Percentiles rank a stretch among this genome's conserved stretches.
phyloP scores from a whole-genome alignment of 352 stramenopile genomes.

The Pythium biforme region DNA sequence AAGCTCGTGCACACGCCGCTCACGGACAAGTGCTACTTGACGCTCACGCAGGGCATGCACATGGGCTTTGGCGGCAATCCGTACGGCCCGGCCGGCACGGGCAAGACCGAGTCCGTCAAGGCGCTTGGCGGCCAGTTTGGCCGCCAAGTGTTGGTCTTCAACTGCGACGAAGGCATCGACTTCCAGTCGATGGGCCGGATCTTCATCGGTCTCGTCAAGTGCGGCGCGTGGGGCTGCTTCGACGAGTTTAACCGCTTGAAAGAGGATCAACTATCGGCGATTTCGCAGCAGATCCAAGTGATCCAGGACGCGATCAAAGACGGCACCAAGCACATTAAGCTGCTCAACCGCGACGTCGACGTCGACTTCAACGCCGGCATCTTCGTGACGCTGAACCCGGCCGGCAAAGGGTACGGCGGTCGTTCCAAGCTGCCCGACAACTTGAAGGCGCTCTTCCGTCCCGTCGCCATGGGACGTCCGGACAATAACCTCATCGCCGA shows the following conservation, averaged over 20 bases:
- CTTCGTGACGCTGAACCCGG: conserved; percentile 91
- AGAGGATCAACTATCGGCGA: conserved; percentile 85
- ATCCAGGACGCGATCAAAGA: conserved; percentile 90
- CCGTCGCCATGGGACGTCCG: conserved; percentile 81
- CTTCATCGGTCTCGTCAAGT: conserved; percentile 90
- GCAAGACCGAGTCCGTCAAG: conserved; percentile 93
- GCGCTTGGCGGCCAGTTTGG: conserved; percentile 79
- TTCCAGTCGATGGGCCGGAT: conserved; percentile 88
- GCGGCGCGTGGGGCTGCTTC: conserved; percentile 90
- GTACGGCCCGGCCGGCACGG: conserved; percentile 88
- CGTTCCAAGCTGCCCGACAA: conserved; percentile 89
- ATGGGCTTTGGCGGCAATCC: conserved; percentile 88
- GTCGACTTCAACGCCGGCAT: conserved; percentile 90
- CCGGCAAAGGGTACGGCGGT: conserved; percentile 87
- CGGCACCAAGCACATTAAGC: conserved; percentile 39
- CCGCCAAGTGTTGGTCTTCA: conserved; percentile 85
- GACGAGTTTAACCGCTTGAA: conserved; percentile 93
- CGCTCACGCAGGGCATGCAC: conserved; percentile 84
- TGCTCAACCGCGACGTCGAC: conserved; percentile 70
- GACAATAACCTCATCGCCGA: conserved; percentile 90
- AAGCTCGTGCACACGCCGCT: conserved; percentile 91
- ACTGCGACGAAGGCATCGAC: conserved; percentile 91
- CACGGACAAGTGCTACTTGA: conserved; percentile 90
- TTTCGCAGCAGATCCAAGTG: conserved; percentile 89
- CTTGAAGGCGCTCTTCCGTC: conserved; percentile 89